Conservation (phyloP, 2,329 filamentous ascomycete species). For the Alternaria alternata region DNA sequence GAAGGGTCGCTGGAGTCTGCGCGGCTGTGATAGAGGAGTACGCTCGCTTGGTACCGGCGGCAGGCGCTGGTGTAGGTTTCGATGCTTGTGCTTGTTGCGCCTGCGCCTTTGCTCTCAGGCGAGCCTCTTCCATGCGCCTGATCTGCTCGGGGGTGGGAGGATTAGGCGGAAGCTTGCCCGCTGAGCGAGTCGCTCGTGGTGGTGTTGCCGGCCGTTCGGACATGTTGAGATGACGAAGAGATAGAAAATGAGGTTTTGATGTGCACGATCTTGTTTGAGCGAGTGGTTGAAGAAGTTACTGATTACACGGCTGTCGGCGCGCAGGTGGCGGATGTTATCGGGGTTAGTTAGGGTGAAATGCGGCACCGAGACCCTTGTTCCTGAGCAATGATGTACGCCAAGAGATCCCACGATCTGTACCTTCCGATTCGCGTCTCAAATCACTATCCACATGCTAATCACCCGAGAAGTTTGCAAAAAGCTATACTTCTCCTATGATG, state of each 20-base stretch:
- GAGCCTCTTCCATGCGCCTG: slow-evolving; percentile 76
- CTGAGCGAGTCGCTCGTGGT: slow-evolving; percentile 50
- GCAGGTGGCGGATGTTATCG: slow-evolving; percentile 24
- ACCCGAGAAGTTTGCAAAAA: slow-evolving; percentile 5
- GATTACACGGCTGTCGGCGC: neutral
- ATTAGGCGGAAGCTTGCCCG: slow-evolving; percentile 53
- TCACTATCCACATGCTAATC: slow-evolving; percentile 13
- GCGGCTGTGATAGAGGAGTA: slow-evolving; percentile 69
- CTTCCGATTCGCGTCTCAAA: slow-evolving; percentile 18
- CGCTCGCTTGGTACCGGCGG: slow-evolving; percentile 73
- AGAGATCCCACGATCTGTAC: slow-evolving; percentile 28
- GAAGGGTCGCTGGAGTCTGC: slow-evolving; percentile 64
- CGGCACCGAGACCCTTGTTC: slow-evolving; percentile 32
- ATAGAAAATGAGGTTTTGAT: neutral
- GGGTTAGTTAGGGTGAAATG: slow-evolving; percentile 7
- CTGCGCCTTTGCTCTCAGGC: slow-evolving; percentile 85
- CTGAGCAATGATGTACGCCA: slow-evolving; percentile 45
- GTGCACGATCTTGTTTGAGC: neutral
- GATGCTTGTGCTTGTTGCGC: slow-evolving; percentile 58
- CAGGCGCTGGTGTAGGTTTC: slow-evolving; percentile 40
- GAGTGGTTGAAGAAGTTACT: neutral
- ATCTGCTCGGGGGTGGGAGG: slow-evolving; percentile 69
- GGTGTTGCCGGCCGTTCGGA: slow-evolving; percentile 59
- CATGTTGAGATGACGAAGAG: slow-evolving; percentile 31
- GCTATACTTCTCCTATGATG: neutral